Evolutionary conservation across 2,329 filamentous ascomycete genomes (phyloP), one percentile per base, ranked within the genome.

Genomic region (Xylogone sp.): DNA sequence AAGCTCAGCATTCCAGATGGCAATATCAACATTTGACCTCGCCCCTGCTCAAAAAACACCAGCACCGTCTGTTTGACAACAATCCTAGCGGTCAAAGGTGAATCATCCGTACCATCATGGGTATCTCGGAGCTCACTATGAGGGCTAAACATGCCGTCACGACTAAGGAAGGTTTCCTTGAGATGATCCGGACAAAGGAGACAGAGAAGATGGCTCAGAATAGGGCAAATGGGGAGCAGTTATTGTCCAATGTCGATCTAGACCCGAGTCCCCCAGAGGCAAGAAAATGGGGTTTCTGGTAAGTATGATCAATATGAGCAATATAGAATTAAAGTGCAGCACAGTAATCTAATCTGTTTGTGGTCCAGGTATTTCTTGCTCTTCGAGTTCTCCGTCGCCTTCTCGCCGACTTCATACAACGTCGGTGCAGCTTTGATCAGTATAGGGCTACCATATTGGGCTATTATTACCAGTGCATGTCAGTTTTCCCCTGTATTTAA

Each of bases 401-500:
- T 67, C 51, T 66, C 66, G 46, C 49, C 65, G 31, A 59, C 57
- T 45, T 77, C 74, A 47, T 79, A 76, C 75, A 72, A 78, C 56
- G 75, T 72, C 12, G 73, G 71, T 6, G 70, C 68, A 24, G 71
- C 71, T 45, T 74, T 76, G 45, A 66, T 75, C 19, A 70, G 72
- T 18, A 68, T 75, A 18, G 77, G 78, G 3, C 67, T 81, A 9
- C 74, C 45, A n/a, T 47, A 47, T 47, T 47, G 31, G 19, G 45
- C 45, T 20, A 47, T 47, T 20, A 47, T 47, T 19, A 34, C 27
- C 20, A 31, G 22, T 29, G 22, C 45, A 13, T 47, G 45, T 47
- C 18, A 29, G 45, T n/a, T 34, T 21, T 39, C 12, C 34, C n/a
- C 34, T 4, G n/a, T 18, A 5, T 16, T 18, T 16, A 39, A 16